Evolutionary conservation across 2,329 filamentous ascomycete species (phyloP).

Genomic region (Elsinoe batatas): DNA sequence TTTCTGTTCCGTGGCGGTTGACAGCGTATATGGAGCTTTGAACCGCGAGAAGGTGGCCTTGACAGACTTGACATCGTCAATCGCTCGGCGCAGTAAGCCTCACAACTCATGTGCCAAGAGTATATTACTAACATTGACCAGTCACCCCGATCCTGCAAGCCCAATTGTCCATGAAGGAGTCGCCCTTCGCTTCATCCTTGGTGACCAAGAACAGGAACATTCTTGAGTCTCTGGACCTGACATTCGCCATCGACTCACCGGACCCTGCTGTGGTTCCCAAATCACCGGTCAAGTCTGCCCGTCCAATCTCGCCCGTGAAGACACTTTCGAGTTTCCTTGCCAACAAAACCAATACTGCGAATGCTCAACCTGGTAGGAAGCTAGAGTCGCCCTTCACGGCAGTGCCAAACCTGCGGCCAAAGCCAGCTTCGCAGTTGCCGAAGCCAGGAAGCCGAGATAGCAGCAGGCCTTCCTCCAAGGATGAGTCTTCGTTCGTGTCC

Average conservation of each 20-base stretch:
- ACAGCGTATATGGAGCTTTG: constrained; percentile 59
- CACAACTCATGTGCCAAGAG: not conserved
- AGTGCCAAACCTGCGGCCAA: constrained; percentile 20
- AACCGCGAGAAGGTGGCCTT: constrained; percentile 63
- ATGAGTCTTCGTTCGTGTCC: constrained; percentile 15
- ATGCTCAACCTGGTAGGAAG: constrained; percentile 18
- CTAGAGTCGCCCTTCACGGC: constrained; percentile 14
- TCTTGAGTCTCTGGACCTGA: constrained; percentile 53
- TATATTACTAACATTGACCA: constrained; percentile 33
- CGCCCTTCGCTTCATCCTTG: constrained; percentile 54
- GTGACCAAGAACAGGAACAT: constrained; percentile 71
- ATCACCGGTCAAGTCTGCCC: constrained; percentile 35
- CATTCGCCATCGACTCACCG: constrained; percentile 31
- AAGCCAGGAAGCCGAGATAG: constrained; percentile 26
- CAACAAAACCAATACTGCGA: constrained; percentile 39
- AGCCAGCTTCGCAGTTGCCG: constrained; percentile 17
- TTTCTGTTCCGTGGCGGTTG: constrained; percentile 47
- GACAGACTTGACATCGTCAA: constrained; percentile 63
- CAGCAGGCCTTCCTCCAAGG: constrained; percentile 25
- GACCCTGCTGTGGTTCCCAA: constrained; percentile 22
- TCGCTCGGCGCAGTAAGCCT: constrained; percentile 61
- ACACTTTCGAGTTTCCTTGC: constrained; percentile 70
- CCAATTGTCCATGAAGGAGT: constrained; percentile 59
- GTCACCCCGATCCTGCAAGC: constrained; percentile 63
- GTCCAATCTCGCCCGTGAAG: constrained; percentile 81